Evolutionary conservation across 768 basidiomycete species (phyloP).

Genomic region (Lanmaoa rubissima): DNA sequence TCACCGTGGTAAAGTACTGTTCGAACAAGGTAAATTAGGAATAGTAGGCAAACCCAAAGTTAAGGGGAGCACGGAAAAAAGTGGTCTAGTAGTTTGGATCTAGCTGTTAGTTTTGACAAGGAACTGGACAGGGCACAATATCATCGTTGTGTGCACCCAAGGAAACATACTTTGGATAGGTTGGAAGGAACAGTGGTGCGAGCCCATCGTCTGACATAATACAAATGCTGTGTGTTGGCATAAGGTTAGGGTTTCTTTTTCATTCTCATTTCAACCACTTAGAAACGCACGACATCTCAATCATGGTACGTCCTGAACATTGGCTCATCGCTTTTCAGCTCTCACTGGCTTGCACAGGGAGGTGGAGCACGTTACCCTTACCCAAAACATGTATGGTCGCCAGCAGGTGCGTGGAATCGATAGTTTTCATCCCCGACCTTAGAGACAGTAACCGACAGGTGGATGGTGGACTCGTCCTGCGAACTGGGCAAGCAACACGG

Average conservation of each 20-base stretch:
- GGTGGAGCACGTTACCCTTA: constrained; percentile 88
- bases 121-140: too few species aligned
- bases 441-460: constrained; percentile 44
- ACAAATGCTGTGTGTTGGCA: background rate
- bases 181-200: too few species aligned
- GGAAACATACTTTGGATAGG: background rate
- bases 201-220: constrained; percentile 3
- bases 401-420: constrained; percentile 57
- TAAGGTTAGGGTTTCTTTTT: constrained; percentile 18
- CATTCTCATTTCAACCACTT: background rate
- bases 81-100: too few species aligned
- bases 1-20: background rate
- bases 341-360: constrained; percentile 46
- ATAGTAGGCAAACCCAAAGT: too few species aligned
- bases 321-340: background rate
- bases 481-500: constrained; percentile 89
- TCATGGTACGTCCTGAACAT: constrained; percentile 12
- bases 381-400: constrained; percentile 94
- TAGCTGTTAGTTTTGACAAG: too few species aligned
- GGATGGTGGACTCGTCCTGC: constrained; percentile 94
- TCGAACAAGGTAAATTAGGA: too few species aligned
- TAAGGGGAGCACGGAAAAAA: too few species aligned
- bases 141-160: background rate
- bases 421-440: background rate
- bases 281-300: background rate